These are phyloP conservation scores for Amyloporia xantha DNA, from an alignment of 768 basidiomycete species.

Conservation along the genomic window DNA sequence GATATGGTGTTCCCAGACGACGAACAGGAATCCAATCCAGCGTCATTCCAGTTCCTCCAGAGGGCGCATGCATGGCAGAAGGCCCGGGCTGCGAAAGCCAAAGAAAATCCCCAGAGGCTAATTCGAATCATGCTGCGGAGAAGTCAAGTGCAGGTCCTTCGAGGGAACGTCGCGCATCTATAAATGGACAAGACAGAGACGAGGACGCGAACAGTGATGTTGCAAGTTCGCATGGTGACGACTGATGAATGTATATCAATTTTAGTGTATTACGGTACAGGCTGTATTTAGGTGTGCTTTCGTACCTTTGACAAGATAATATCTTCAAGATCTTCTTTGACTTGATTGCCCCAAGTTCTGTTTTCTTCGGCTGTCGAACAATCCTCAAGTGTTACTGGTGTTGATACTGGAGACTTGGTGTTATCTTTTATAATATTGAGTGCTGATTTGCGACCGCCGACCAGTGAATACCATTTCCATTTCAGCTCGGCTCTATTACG, in stretches of 20 bases:
- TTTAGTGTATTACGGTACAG: too few relatives aligned
- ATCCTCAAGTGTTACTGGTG: too few relatives aligned
- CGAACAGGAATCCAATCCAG: slow-evolving; percentile 87
- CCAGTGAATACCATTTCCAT: too few relatives aligned
- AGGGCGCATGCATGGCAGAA: slow-evolving; percentile 91
- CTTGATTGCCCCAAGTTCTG: too few relatives aligned
- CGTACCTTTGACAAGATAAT: background rate
- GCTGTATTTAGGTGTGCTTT: background rate
- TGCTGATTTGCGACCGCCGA: too few relatives aligned
- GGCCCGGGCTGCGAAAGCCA: slow-evolving; percentile 36
- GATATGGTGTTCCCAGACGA: slow-evolving; percentile 96
- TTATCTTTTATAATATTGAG: too few relatives aligned
- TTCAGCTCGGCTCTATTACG: too few relatives aligned
- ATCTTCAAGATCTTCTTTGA: background rate
- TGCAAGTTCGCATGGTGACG: slow-evolving; percentile 46
- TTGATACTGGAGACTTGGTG: too few relatives aligned
- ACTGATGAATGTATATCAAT: slow-evolving; percentile 3
- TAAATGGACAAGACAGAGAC: slow-evolving; percentile 17
- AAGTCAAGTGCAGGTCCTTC: slow-evolving; percentile 19
- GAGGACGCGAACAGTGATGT: slow-evolving; percentile 43
- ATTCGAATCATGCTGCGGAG: slow-evolving; percentile 10
- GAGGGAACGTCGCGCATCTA: background rate
- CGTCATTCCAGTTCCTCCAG: slow-evolving; percentile 92
- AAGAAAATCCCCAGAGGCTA: slow-evolving; percentile 8
- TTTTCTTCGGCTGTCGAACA: too few relatives aligned